These are phyloP conservation scores for Talaromyces funiculosus DNA, from an alignment of 2,329 filamentous ascomycete species.

Conservation along the genomic window DNA sequence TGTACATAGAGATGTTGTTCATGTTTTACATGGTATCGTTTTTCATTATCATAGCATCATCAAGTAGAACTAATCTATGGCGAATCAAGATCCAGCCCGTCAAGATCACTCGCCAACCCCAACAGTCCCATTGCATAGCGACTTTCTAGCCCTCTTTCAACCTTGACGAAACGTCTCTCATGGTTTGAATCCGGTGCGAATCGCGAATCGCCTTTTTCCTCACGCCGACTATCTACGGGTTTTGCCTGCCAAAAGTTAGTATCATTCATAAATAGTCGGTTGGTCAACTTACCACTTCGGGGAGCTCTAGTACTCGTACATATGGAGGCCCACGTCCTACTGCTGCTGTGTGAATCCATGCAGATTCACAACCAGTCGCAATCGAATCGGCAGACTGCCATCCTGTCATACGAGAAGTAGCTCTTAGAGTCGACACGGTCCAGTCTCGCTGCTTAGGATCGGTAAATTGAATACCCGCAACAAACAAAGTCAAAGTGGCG, in stretches of 20 bases:
- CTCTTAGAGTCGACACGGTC: constrained; percentile 67
- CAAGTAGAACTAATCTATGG: neutral
- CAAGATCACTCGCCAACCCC: constrained; percentile 12
- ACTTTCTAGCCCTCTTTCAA: neutral
- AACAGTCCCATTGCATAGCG: constrained; percentile 14
- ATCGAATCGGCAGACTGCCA: constrained; percentile 82
- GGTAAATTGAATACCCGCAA: constrained; percentile 75
- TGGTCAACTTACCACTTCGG: constrained; percentile 21
- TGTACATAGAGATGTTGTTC: neutral
- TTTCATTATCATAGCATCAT: neutral
- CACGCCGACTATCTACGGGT: neutral
- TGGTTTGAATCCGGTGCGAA: neutral
- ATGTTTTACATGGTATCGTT: neutral
- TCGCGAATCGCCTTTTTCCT: neutral
- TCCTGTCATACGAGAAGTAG: constrained; percentile 73
- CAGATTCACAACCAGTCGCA: constrained; percentile 74
- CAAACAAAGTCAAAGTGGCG: constrained; percentile 74
- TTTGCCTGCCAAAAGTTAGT: neutral
- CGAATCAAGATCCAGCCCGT: neutral
- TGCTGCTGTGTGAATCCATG: constrained; percentile 71
- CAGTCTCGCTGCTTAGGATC: constrained; percentile 68
- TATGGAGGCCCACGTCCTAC: constrained; percentile 74
- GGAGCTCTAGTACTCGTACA: constrained; percentile 28
- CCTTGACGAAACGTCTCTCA: constrained; percentile 13
- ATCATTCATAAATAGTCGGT: neutral